Evolutionary conservation across 116 monocot genomes (phyloP).

Genomic region (Thalassia testudinum): DNA sequence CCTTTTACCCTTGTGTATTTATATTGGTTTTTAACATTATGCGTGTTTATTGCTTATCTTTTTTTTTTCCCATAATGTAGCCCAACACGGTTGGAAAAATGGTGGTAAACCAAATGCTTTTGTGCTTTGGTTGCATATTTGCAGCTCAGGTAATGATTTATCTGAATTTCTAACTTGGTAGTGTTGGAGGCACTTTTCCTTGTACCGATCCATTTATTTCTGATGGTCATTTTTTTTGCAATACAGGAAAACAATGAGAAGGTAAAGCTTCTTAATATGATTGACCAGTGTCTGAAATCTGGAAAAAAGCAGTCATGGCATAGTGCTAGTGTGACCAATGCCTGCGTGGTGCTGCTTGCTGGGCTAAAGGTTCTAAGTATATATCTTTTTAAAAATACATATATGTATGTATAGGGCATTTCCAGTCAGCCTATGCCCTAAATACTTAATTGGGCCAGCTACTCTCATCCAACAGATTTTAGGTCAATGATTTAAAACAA

Average conservation of each 20-base stretch:
- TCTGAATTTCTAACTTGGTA: background rate
- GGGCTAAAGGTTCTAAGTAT: slow-evolving; percentile 56
- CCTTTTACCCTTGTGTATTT: no score
- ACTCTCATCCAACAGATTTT: no score
- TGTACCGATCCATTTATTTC: background rate
- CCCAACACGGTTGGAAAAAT: slow-evolving; percentile 62
- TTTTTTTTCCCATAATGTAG: slow-evolving; percentile 26
- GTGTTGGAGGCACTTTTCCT: background rate
- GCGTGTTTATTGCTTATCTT: background rate
- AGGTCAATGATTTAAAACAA: no score
- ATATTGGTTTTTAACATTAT: no score
- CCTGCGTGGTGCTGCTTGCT: slow-evolving; percentile 73
- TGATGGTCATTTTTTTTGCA: background rate
- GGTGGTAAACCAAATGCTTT: slow-evolving; percentile 88
- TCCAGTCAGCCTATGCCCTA: no score
- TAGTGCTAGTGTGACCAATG: slow-evolving; percentile 57
- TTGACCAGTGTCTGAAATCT: slow-evolving; percentile 64
- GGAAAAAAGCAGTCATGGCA: slow-evolving; percentile 72
- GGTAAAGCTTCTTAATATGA: slow-evolving; percentile 48
- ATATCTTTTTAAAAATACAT: background rate
- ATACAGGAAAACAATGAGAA: slow-evolving; percentile 61
- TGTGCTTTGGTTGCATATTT: slow-evolving; percentile 80
- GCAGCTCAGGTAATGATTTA: slow-evolving; percentile 45
- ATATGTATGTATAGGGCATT: no score
- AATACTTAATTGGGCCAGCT: no score